These are phyloP conservation scores for Dysphania ambrosioides DNA, from an alignment of 148 eudicot species.

Conservation along the genomic window DNA sequence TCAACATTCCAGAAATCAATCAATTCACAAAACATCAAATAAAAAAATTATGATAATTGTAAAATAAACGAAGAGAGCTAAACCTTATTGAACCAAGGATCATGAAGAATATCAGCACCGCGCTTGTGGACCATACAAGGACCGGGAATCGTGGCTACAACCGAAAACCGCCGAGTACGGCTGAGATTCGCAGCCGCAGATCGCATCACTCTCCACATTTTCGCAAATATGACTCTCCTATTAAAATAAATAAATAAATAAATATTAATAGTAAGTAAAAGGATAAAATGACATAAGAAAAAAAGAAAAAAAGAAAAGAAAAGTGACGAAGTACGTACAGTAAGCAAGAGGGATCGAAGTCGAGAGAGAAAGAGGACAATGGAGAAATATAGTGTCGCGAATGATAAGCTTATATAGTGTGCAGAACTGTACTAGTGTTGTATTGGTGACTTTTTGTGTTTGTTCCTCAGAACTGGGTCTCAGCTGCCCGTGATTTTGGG, in stretches of 20 bases:
- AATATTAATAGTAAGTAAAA: no score
- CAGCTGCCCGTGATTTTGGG: slow-evolving; percentile 18
- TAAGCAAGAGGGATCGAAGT: not conserved
- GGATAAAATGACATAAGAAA: not conserved
- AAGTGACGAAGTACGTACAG: not conserved
- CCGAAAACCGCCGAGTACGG: slow-evolving; percentile 53
- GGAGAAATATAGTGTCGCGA: not conserved
- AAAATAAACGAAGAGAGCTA: not conserved
- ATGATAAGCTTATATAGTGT: not conserved
- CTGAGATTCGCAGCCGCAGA: slow-evolving; percentile 58
- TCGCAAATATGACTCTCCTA: not conserved
- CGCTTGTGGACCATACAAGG: slow-evolving; percentile 94
- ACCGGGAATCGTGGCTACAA: slow-evolving; percentile 67
- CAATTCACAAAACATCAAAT: not conserved
- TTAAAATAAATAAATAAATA: no score
- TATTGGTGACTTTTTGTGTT: not conserved
- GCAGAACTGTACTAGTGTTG: no score
- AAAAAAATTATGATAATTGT: no score
- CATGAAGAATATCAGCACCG: slow-evolving; percentile 94
- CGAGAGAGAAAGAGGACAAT: slow-evolving; percentile 1
- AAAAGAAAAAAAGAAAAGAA: not conserved
- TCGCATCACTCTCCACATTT: slow-evolving; percentile 69
- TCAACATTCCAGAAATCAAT: not conserved
- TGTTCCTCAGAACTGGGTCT: slow-evolving; percentile 14
- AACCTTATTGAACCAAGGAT: slow-evolving; percentile 99